Conservation (phyloP, 768 basidiomycete genomes). For the Clitopilus passeckerianus region DNA sequence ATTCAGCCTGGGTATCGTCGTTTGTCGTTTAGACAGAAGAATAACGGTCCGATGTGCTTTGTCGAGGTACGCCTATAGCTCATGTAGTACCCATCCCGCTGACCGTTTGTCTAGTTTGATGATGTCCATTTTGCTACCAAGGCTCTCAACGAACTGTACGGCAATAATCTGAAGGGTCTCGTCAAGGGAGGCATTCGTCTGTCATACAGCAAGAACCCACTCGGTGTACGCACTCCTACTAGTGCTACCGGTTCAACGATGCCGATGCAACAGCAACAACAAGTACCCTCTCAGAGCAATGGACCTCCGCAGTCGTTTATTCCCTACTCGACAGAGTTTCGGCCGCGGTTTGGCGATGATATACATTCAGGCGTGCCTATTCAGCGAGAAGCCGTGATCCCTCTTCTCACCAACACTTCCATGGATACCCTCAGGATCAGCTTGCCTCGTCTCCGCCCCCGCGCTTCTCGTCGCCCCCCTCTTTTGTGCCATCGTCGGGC, state of each 20-base stretch:
- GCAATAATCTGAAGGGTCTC: slow-evolving; percentile 83
- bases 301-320: slow-evolving; percentile 8
- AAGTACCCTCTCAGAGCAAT: slow-evolving; percentile 17
- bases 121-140: slow-evolving; percentile 80
- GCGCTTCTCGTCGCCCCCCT: slow-evolving; percentile 37
- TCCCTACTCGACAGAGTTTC: slow-evolving; percentile 10
- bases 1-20: slow-evolving; percentile 82
- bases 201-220: slow-evolving; percentile 96
- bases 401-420: slow-evolving; percentile 11
- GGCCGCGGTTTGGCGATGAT: slow-evolving; percentile 14
- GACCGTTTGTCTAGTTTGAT: slow-evolving; percentile 61
- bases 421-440: slow-evolving; percentile 21
- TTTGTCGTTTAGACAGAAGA: slow-evolving; percentile 93
- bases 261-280: slow-evolving; percentile 38
- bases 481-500: slow-evolving; percentile 6
- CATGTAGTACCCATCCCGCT: slow-evolving; percentile 2
- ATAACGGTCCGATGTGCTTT: slow-evolving; percentile 98
- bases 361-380: slow-evolving; percentile 11
- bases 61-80: slow-evolving; percentile 65
- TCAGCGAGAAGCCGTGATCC: slow-evolving; percentile 14
- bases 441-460: slow-evolving; percentile 42
- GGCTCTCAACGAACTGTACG: slow-evolving; percentile 88
- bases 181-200: slow-evolving; percentile 97
- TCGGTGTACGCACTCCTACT: slow-evolving; percentile 85
- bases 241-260: slow-evolving; percentile 39